A percentile compares a stretch with the other conserved stretches of the same genome.
These are phyloP conservation scores for Bacterosira constricta DNA, from an alignment of 108 stramenopile genomes.

Conservation along the genomic window DNA sequence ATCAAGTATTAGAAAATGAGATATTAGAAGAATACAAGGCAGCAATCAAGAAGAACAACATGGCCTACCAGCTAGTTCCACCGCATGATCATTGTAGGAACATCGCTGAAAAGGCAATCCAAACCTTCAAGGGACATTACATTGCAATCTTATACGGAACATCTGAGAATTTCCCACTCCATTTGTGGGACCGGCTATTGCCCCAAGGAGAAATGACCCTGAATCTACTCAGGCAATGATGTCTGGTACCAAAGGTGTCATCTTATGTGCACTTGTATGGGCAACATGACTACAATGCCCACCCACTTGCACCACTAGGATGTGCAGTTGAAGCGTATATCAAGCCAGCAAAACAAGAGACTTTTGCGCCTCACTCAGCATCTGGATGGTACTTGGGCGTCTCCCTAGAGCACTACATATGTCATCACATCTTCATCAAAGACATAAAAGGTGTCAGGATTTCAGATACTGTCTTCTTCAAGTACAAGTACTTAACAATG, in stretches of 20 bases:
- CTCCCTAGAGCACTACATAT: slow-evolving; percentile 1
- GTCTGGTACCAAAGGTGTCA: not conserved
- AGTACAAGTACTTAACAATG: not conserved
- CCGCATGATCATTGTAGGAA: not conserved
- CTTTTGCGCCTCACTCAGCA: slow-evolving; percentile 5
- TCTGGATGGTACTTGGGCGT: slow-evolving; percentile 1
- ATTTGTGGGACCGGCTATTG: slow-evolving; percentile 17
- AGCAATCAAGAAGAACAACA: not conserved
- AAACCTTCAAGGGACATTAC: not conserved
- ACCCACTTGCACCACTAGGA: slow-evolving; percentile 20
- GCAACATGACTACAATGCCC: slow-evolving; percentile 9
- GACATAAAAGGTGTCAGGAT: not conserved
- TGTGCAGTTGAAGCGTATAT: slow-evolving; percentile 3
- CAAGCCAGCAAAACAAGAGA: not conserved
- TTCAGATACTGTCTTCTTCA: not conserved
- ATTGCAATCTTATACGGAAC: slow-evolving; percentile 4
- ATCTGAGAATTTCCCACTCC: slow-evolving; percentile 9
- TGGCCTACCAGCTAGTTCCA: not conserved
- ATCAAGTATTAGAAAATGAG: not conserved
- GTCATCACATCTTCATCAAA: not conserved
- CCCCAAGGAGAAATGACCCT: slow-evolving; percentile 12
- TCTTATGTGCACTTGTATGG: slow-evolving; percentile 3
- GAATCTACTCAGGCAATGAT: slow-evolving; percentile 2
- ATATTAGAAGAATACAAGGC: not conserved
- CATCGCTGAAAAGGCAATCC: not conserved